phyloP scores from a whole-genome alignment of 2,329 filamentous ascomycete genomes.

The Stemphylium vesicarium region DNA sequence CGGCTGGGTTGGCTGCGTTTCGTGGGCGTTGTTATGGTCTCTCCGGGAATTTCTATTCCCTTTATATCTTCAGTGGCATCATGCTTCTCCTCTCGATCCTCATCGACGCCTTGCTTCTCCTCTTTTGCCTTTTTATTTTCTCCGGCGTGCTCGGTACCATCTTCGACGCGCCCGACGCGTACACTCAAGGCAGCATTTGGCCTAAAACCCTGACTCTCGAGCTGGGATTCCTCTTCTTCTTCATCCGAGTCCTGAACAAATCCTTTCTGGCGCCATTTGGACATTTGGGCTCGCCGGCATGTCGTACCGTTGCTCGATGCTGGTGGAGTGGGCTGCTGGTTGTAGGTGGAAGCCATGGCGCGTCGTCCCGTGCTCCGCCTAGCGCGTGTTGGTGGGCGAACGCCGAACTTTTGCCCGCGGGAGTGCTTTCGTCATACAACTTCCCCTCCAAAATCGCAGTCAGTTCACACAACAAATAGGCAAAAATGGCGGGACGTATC shows the following conservation, averaged over 20 bases:
- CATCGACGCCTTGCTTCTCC: background rate
- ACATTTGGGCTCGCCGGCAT: slow-evolving; percentile 53
- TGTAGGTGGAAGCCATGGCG: slow-evolving; percentile 23
- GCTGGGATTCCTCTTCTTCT: slow-evolving; percentile 48
- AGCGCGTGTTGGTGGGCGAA: slow-evolving; percentile 24
- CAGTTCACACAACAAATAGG: background rate
- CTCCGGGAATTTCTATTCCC: background rate
- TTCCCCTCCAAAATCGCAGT: background rate
- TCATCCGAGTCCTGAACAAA: slow-evolving; percentile 61
- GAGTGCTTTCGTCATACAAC: slow-evolving; percentile 27
- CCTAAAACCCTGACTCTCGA: slow-evolving; percentile 33
- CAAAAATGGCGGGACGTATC: slow-evolving; percentile 41
- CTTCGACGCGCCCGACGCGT: slow-evolving; percentile 31
- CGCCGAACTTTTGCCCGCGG: slow-evolving; percentile 24
- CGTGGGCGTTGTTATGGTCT: slow-evolving; percentile 6
- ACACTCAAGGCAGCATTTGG: slow-evolving; percentile 16
- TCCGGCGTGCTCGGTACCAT: slow-evolving; percentile 1
- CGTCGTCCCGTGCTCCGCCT: slow-evolving; percentile 30
- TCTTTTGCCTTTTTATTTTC: background rate
- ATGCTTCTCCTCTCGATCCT: background rate
- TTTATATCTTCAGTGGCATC: background rate
- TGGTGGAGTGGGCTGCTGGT: slow-evolving; percentile 22
- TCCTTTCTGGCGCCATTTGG: slow-evolving; percentile 56
- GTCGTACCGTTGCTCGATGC: slow-evolving; percentile 29
- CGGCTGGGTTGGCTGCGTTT: slow-evolving; percentile 16